These are phyloP conservation scores for Coleophoma eucalyptorum DNA, from an alignment of 2,329 filamentous ascomycete genomes.

Conservation along the genomic window DNA sequence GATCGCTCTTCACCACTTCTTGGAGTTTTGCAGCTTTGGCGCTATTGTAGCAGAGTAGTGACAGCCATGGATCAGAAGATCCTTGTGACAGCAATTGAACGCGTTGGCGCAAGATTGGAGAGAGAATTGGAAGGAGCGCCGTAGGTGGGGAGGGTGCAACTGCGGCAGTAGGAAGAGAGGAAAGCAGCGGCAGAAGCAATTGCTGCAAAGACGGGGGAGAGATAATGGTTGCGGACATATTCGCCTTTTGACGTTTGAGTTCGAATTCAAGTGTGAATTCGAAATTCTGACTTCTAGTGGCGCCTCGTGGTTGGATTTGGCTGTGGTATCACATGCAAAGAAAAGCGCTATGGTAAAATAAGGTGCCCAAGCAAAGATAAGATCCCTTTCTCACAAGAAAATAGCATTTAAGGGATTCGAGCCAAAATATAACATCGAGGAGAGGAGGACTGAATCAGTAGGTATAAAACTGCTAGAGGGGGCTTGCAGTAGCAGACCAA, in stretches of 20 bases:
- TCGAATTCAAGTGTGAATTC: too few species aligned
- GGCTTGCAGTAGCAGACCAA: too few species aligned
- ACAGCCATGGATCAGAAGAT: constrained; percentile 66
- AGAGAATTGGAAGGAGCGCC: constrained; percentile 55
- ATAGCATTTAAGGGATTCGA: too few species aligned
- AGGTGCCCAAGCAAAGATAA: too few species aligned
- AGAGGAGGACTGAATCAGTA: too few species aligned
- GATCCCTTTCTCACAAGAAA: too few species aligned
- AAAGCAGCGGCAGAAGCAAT: constrained; percentile 53
- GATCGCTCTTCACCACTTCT: constrained; percentile 56
- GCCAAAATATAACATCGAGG: too few species aligned
- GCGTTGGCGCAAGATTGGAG: constrained; percentile 62
- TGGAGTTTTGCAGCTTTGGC: constrained; percentile 50
- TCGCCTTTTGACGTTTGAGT: background rate
- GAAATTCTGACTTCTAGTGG: too few species aligned
- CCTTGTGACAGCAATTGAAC: constrained; percentile 60
- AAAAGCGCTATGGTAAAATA: too few species aligned
- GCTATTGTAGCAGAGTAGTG: constrained; percentile 64
- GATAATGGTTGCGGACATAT: background rate
- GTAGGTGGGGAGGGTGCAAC: constrained; percentile 53
- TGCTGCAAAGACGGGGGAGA: constrained; percentile 26
- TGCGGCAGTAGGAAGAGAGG: constrained; percentile 55
- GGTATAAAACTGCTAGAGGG: too few species aligned
- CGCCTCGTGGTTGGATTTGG: too few species aligned
- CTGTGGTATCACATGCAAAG: too few species aligned